These are phyloP conservation scores for Fraxinus velutina DNA, from an alignment of 305 asterid species.

Conservation along the genomic window DNA sequence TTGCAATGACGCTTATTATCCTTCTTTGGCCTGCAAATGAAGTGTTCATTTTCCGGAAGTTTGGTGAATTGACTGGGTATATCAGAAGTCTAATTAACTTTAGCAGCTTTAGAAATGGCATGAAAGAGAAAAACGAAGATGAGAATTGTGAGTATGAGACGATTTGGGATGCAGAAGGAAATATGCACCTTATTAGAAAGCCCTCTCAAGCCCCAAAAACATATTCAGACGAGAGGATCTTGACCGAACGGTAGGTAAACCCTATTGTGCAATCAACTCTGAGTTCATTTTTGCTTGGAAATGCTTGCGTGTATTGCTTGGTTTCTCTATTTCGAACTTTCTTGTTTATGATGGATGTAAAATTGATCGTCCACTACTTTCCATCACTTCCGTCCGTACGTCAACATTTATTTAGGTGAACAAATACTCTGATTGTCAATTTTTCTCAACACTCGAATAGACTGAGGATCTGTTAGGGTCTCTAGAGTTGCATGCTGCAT, in stretches of 20 bases:
- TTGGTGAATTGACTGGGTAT: conserved; percentile 37
- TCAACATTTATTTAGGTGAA: not conserved
- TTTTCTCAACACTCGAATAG: not conserved
- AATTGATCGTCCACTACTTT: not conserved
- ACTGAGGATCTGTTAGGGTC: not conserved
- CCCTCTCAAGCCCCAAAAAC: conserved; percentile 41
- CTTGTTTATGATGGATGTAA: not conserved
- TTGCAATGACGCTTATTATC: conserved; percentile 58
- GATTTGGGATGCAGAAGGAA: conserved; percentile 96
- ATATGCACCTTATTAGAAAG: conserved; percentile 91
- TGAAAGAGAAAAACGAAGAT: conserved; percentile 81
- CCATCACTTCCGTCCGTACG: not conserved
- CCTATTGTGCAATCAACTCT: not conserved
- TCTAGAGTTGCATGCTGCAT: not conserved
- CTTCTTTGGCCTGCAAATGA: conserved; percentile 73
- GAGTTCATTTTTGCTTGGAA: not conserved
- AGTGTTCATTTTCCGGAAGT: conserved; percentile 36
- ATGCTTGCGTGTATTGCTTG: not conserved
- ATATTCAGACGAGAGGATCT: conserved; percentile 34
- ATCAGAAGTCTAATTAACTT: conserved; percentile 35
- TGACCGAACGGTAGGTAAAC: conserved; percentile 55
- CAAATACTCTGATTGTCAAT: not conserved
- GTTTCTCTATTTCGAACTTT: not conserved
- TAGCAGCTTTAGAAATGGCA: conserved; percentile 35
- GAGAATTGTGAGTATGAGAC: conserved; percentile 82